A percentile compares a stretch with the other conserved stretches of the same genome.
phyloP scores from a whole-genome alignment of 805 yeast species.

The Suhomyces canberraensis region DNA sequence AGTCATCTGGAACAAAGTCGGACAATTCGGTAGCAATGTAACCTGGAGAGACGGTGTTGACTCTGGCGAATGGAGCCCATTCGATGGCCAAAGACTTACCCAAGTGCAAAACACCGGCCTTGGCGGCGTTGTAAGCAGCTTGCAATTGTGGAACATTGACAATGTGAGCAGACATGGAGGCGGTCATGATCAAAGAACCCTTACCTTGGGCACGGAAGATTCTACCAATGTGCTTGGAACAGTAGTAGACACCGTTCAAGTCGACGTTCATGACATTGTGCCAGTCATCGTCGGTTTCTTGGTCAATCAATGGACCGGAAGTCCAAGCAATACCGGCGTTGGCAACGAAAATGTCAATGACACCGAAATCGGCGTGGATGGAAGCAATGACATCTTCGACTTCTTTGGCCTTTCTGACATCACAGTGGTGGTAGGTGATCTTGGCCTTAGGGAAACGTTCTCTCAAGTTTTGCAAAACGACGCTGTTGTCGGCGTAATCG shows the following conservation, averaged over 20 bases:
- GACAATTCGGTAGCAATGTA: conserved; percentile 70
- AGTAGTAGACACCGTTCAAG: conserved; percentile 75
- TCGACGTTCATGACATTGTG: conserved; percentile 69
- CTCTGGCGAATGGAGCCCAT: conserved; percentile 84
- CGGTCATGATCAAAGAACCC: conserved; percentile 81
- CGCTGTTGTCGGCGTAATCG: conserved; percentile 34
- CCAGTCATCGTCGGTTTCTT: conserved; percentile 59
- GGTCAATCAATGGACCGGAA: conserved; percentile 39
- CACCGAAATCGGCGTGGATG: conserved; percentile 31
- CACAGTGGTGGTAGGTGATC: conserved; percentile 33
- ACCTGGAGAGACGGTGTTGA: conserved; percentile 82
- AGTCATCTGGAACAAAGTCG: conserved; percentile 33
- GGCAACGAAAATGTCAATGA: conserved; percentile 43
- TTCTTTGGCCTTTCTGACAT: conserved; percentile 37
- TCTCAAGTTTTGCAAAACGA: conserved; percentile 23
- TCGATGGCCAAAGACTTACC: conserved; percentile 79
- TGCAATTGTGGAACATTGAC: conserved; percentile 86
- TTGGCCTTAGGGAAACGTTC: conserved; percentile 29
- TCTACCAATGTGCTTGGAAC: conserved; percentile 71
- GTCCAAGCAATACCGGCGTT: conserved; percentile 51
- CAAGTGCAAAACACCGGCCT: conserved; percentile 78
- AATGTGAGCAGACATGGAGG: conserved; percentile 87
- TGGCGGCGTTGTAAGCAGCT: conserved; percentile 82
- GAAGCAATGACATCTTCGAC: conserved; percentile 31
- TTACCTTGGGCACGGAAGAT: conserved; percentile 68